A percentile compares a stretch with the other conserved stretches of the same genome.
These are phyloP conservation scores for Claviceps sorghi DNA, from an alignment of 2,329 filamentous ascomycete genomes.

Conservation along the genomic window DNA sequence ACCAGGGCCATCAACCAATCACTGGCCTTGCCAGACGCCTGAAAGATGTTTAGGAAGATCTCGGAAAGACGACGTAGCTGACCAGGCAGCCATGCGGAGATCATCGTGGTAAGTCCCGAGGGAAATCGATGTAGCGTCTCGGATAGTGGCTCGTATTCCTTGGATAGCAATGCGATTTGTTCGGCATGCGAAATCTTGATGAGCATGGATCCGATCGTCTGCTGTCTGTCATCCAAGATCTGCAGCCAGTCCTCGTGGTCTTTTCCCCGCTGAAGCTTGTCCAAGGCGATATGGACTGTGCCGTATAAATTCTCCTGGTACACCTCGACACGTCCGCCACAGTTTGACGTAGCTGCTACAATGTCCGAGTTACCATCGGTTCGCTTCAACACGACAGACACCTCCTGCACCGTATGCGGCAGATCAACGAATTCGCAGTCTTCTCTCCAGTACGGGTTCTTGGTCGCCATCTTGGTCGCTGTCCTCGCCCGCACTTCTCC, in stretches of 20 bases:
- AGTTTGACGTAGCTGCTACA: slow-evolving; percentile 19
- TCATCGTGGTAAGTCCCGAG: slow-evolving; percentile 69
- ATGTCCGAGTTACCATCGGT: slow-evolving; percentile 36
- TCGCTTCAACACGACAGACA: slow-evolving; percentile 59
- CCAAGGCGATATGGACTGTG: slow-evolving; percentile 67
- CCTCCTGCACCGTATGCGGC: slow-evolving; percentile 50
- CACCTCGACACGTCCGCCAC: background rate
- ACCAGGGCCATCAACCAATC: slow-evolving; percentile 91
- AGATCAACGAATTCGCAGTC: slow-evolving; percentile 65
- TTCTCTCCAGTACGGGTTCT: slow-evolving; percentile 70
- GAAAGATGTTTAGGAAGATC: slow-evolving; percentile 83
- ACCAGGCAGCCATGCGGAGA: slow-evolving; percentile 63
- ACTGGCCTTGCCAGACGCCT: slow-evolving; percentile 68
- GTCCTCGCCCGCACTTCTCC: slow-evolving; percentile 67
- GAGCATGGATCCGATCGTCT: slow-evolving; percentile 68
- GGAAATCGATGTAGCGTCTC: slow-evolving; percentile 75
- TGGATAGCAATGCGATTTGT: slow-evolving; percentile 71
- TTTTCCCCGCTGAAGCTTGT: slow-evolving; percentile 61
- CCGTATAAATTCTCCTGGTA: slow-evolving; percentile 42
- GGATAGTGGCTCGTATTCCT: slow-evolving; percentile 72
- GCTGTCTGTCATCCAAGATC: slow-evolving; percentile 60
- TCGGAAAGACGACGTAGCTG: slow-evolving; percentile 72
- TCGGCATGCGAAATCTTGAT: slow-evolving; percentile 76
- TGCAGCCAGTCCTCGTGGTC: slow-evolving; percentile 83
- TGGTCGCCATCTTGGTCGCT: slow-evolving; percentile 53